phyloP scores from a whole-genome alignment of 495 filamentous ascomycete species.

The Lineolata rhizophorae region DNA sequence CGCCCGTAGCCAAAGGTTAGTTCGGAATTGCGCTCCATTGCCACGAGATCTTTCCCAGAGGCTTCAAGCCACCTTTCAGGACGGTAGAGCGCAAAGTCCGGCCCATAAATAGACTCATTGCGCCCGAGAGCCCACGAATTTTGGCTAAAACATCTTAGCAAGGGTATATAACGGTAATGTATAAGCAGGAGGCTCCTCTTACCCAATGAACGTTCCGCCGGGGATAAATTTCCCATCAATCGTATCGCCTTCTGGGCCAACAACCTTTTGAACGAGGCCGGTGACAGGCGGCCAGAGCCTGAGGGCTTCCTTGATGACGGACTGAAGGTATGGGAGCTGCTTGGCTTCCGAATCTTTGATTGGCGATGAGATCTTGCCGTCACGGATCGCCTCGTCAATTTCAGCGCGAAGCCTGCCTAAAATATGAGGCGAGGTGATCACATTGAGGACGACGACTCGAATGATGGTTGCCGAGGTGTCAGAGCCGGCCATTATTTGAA shows the following conservation, averaged over 20 bases:
- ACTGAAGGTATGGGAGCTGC: slow-evolving; percentile 9
- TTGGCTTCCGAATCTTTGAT: slow-evolving; percentile 2
- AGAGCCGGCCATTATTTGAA: slow-evolving; percentile 1
- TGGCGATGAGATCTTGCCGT: slow-evolving; percentile 1
- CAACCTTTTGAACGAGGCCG: slow-evolving; percentile 4
- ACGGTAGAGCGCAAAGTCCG: slow-evolving; percentile 3
- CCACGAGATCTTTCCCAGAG: slow-evolving; percentile 1
- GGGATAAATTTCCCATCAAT: slow-evolving; percentile 6
- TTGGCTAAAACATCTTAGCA: neutral
- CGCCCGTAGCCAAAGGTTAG: slow-evolving; percentile 18
- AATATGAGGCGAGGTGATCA: slow-evolving; percentile 1
- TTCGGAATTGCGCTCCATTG: slow-evolving; percentile 5
- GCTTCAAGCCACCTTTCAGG: slow-evolving; percentile 9
- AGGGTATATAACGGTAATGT: neutral
- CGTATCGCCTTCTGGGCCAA: slow-evolving; percentile 5
- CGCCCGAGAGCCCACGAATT: neutral
- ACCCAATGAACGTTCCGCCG: slow-evolving; percentile 5
- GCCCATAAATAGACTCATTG: slow-evolving; percentile 1
- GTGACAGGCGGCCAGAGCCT: slow-evolving; percentile 6
- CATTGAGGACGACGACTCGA: slow-evolving; percentile 1
- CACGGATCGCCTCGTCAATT: slow-evolving; percentile 1
- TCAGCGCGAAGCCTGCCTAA: slow-evolving; percentile 4
- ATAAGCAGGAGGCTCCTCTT: slow-evolving; percentile 1
- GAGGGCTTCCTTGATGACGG: slow-evolving; percentile 7
- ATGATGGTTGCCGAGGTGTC: slow-evolving; percentile 1